Conservation (phyloP, 805 yeast species). For the Ogataea salicorniae region DNA sequence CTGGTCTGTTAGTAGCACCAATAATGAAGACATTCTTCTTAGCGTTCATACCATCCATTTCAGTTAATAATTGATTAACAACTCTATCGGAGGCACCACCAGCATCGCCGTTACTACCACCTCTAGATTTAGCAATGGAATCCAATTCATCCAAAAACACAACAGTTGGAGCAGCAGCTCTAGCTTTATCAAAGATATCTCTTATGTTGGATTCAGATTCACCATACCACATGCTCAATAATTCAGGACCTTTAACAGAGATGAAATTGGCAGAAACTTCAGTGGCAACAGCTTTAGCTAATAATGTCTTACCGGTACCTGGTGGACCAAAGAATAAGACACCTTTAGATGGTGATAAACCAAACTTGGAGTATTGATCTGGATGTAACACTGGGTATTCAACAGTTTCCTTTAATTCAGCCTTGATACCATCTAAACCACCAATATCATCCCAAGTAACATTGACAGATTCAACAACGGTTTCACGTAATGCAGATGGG, state of each 20-base stretch:
- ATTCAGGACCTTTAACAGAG: conserved; percentile 94
- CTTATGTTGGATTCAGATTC: conserved; percentile 96
- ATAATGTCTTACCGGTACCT: conserved; percentile 98
- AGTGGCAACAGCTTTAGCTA: conserved; percentile 99
- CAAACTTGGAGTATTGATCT: conserved; percentile 97
- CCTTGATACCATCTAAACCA: conserved; percentile 93
- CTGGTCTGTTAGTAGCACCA: conserved; percentile 99
- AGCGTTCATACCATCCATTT: conserved; percentile 99
- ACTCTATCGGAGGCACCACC: conserved; percentile 97
- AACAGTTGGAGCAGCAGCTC: conserved; percentile 99
- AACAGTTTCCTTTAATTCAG: conserved; percentile 96
- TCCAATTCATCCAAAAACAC: conserved; percentile 97
- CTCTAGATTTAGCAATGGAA: conserved; percentile 96
- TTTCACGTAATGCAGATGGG: conserved; percentile 98
- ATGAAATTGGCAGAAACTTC: conserved; percentile 98
- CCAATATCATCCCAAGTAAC: conserved; percentile 99
- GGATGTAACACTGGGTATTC: conserved; percentile 99
- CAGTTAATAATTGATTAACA: conserved; percentile 91
- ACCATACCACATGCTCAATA: conserved; percentile 98
- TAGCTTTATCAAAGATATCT: conserved; percentile 96
- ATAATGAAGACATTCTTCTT: conserved; percentile 97
- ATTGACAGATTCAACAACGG: conserved; percentile 97
- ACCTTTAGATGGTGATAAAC: conserved; percentile 97
- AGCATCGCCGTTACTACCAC: conserved; percentile 86
- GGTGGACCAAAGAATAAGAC: conserved; percentile 99